These are phyloP conservation scores for Brettanomyces anomalus DNA, from an alignment of 805 yeast species.

Conservation along the genomic window DNA sequence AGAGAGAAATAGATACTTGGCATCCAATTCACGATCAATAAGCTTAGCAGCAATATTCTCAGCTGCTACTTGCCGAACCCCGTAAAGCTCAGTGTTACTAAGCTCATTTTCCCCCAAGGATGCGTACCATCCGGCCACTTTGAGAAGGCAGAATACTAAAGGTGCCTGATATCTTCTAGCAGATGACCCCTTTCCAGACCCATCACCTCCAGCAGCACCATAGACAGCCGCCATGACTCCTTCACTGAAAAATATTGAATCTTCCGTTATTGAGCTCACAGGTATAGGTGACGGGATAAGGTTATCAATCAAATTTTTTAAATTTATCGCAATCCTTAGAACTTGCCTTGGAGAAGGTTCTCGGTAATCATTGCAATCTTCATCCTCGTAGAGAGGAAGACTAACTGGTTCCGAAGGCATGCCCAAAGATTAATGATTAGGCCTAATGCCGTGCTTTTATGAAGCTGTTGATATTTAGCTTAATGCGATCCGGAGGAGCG, in stretches of 20 bases:
- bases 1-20: constrained; percentile 57
- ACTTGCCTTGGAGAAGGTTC: constrained; percentile 60
- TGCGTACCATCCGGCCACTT: constrained; percentile 74
- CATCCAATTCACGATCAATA: constrained; percentile 54
- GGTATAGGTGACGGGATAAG: constrained; percentile 60
- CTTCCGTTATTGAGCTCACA: constrained; percentile 41
- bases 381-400: constrained; percentile 20
- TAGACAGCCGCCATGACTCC: constrained; percentile 51
- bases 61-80: constrained; percentile 57
- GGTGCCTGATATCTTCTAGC: constrained; percentile 58
- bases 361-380: constrained; percentile 24
- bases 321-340: constrained; percentile 59
- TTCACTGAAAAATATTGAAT: constrained; percentile 50
- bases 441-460: no score
- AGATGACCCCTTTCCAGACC: constrained; percentile 48
- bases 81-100: constrained; percentile 57
- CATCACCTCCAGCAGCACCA: constrained; percentile 76
- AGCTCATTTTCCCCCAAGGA: constrained; percentile 50
- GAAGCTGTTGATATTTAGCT: no score
- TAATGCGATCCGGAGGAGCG: no score
- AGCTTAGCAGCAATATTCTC: constrained; percentile 62
- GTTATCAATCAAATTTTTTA: constrained; percentile 64
- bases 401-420: not conserved
- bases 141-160: constrained; percentile 60
- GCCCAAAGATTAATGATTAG: no score